Base-by-base conservation (phyloP, 306 rosid species). In the Ceratonia siliqua region DNA sequence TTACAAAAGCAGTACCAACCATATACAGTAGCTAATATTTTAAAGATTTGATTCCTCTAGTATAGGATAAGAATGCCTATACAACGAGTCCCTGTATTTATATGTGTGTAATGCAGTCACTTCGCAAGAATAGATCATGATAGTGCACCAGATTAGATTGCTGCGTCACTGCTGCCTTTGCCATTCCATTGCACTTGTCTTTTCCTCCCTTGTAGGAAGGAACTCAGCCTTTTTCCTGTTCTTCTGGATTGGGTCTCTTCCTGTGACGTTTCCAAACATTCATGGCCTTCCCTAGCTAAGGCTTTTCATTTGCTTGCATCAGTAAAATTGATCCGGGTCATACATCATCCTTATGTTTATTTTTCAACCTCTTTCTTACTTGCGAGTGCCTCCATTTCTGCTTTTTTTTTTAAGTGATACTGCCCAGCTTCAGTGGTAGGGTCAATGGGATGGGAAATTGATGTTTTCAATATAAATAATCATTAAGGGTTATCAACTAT, bases 51-150 rank as follows among this genome's bases (percentile, higher is more conserved):
- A 30, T 32, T 58, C 10, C 21, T 58, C 15, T 70, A 14, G 14
- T 1, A 10, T 73, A 21, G 78, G 70, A 61, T 73, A 61, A 59
- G 70, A 73, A 72, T 72, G 67, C 76, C 67, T 55, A 41, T 55
- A 4, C 76, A 27, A 18, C 39, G 8, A 10, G 38, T 43, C 41
- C 10, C 13, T 1, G 5, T 6, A 21, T 2, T n/a, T n/a, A n/a
- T n/a, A 33, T 33, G 62, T 12, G 18, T 50, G 15, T 21, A 68
- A 49, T 0, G 73, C 61, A 30, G 46, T 30, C 73, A 30, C 7
- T 17, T 11, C 17, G 73, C 48, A 11, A 12, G 48, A 42, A 57
- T 49, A 2, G 58, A 42, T 30, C 32, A 38, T n/a, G 59, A 32
- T 15, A 45, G 25, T n/a, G 39, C 72, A 66, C 8, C 5, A 43